Evolutionary conservation across 2,329 filamentous ascomycete species (phyloP).

Genomic region (Stagonosporopsis vannaccii): DNA sequence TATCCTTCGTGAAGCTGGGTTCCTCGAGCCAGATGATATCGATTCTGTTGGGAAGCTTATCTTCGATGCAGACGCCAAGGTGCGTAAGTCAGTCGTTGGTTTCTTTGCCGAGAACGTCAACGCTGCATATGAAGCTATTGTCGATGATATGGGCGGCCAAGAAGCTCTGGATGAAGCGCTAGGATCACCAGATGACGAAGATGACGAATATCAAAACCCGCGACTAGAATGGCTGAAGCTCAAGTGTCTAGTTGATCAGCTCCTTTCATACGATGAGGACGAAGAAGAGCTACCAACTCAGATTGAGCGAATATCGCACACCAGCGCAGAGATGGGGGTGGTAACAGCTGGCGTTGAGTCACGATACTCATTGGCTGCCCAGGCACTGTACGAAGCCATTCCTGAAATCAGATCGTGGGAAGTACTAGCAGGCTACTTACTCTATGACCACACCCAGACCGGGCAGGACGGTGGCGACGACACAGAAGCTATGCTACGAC

Average conservation of each 20-base stretch:
- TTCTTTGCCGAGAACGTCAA: slow-evolving; percentile 92
- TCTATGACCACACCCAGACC: slow-evolving; percentile 81
- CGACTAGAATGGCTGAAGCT: slow-evolving; percentile 87
- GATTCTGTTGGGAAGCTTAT: slow-evolving; percentile 87
- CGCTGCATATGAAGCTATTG: slow-evolving; percentile 78
- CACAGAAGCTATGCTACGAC: slow-evolving; percentile 70
- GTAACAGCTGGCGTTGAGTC: slow-evolving; percentile 75
- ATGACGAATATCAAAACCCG: slow-evolving; percentile 76
- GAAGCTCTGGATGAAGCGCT: slow-evolving; percentile 79
- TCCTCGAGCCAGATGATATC: slow-evolving; percentile 90
- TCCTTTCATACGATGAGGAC: slow-evolving; percentile 81
- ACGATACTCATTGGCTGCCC: slow-evolving; percentile 83
- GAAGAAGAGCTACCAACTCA: slow-evolving; percentile 63
- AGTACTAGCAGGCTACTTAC: slow-evolving; percentile 83
- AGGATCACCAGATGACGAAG: slow-evolving; percentile 72
- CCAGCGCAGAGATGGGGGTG: slow-evolving; percentile 52
- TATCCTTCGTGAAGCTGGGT: slow-evolving; percentile 79
- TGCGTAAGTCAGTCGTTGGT: slow-evolving; percentile 85
- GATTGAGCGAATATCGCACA: slow-evolving; percentile 53
- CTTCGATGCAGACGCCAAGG: slow-evolving; percentile 83
- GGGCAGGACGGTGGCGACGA: slow-evolving; percentile 65
- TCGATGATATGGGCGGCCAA: slow-evolving; percentile 84
- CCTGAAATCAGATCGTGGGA: slow-evolving; percentile 87
- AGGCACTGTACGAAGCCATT: slow-evolving; percentile 83
- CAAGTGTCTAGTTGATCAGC: slow-evolving; percentile 85